Evolutionary conservation across 1,139 yeast genomes (phyloP).

Genomic region (Tardiomyces depauwii): DNA sequence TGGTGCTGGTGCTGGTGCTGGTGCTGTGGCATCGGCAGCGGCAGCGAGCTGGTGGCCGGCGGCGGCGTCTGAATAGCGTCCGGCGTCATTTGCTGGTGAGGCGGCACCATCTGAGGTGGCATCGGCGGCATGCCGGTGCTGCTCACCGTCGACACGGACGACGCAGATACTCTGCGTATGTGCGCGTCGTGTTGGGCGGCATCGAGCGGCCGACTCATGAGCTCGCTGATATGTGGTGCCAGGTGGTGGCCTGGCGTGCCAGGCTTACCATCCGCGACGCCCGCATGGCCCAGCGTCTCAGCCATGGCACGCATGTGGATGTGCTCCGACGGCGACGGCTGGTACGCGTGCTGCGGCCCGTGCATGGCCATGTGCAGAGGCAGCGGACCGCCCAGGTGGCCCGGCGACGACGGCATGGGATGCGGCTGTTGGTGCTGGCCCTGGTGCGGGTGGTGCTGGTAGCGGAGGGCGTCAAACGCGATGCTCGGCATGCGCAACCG

Average conservation of each 20-base stretch:
- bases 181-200: too few relatives aligned
- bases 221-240: background rate
- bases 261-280: background rate
- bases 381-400: slow-evolving; percentile 7
- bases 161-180: too few relatives aligned
- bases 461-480: slow-evolving; percentile 7
- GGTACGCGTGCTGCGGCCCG: background rate
- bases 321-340: background rate
- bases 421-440: slow-evolving; percentile 6
- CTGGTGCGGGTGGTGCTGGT: slow-evolving; percentile 4
- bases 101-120: too few relatives aligned
- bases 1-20: background rate
- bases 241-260: background rate
- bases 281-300: background rate
- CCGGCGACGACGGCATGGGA: slow-evolving; percentile 10
- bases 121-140: too few relatives aligned
- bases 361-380: background rate
- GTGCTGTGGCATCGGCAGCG: too few relatives aligned
- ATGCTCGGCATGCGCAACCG: background rate
- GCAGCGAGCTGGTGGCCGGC: too few relatives aligned
- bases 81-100: too few relatives aligned
- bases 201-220: background rate
- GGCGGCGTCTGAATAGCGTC: too few relatives aligned
- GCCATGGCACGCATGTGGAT: slow-evolving; percentile 1
- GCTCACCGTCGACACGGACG: too few relatives aligned